phyloP scores from a whole-genome alignment of 73 alveolate genomes.

The Stentor roeselii region DNA sequence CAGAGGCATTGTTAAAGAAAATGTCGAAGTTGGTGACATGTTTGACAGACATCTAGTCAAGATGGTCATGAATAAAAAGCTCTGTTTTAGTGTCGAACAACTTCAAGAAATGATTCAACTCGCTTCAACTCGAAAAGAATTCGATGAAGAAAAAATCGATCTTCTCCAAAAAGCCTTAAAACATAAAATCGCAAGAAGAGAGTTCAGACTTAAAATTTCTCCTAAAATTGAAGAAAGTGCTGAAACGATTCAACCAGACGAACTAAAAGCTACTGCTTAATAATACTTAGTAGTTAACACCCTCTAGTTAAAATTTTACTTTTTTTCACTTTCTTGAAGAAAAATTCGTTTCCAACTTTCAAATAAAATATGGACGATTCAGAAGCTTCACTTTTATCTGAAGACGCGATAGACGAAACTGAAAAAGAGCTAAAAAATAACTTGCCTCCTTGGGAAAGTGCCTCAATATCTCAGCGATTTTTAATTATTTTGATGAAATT shows the following conservation, averaged over 20 bases:
- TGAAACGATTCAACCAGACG: too few relatives aligned
- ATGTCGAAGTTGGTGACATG: neutral
- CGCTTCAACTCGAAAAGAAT: neutral
- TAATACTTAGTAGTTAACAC: too few relatives aligned
- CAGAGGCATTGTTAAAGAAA: neutral
- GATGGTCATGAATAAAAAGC: neutral
- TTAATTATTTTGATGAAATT: neutral
- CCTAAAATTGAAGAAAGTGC: too few relatives aligned
- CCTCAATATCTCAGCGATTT: neutral
- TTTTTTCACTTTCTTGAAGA: too few relatives aligned
- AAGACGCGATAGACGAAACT: slow-evolving; percentile 11
- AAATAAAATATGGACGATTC: too few relatives aligned
- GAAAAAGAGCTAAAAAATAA: slow-evolving; percentile 21
- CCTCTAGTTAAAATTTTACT: too few relatives aligned
- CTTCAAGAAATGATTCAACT: neutral
- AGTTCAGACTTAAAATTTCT: too few relatives aligned
- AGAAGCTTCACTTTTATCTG: too few relatives aligned
- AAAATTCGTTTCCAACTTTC: too few relatives aligned
- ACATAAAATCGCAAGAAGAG: too few relatives aligned
- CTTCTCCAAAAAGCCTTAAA: neutral
- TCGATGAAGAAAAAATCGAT: neutral
- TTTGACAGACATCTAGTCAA: neutral
- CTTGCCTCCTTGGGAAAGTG: slow-evolving; percentile 20
- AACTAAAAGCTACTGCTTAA: too few relatives aligned
- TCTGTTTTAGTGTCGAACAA: neutral